Evolutionary conservation across 2,329 filamentous ascomycete genomes (phyloP).

Genomic region (Berkeleyomyces rouxiae): DNA sequence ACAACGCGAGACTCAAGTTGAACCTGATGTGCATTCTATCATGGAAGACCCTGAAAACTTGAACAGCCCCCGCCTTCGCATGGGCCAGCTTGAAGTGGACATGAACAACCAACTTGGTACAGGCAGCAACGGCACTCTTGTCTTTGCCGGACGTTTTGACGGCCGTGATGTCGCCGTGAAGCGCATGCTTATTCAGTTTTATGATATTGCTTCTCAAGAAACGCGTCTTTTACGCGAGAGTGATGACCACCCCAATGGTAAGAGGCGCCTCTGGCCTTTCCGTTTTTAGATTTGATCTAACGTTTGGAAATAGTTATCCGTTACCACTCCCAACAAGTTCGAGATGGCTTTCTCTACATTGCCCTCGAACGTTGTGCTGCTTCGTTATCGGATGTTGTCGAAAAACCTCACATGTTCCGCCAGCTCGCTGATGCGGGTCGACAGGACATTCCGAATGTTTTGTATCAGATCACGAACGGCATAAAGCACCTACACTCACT

Average conservation of each 20-base stretch:
- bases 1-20: conserved; percentile 28
- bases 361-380: conserved; percentile 87
- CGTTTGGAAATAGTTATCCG: conserved; percentile 51
- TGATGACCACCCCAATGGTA: conserved; percentile 80
- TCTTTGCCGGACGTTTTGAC: conserved; percentile 89
- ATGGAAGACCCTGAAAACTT: conserved; percentile 42
- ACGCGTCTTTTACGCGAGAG: conserved; percentile 81
- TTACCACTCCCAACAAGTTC: conserved; percentile 83
- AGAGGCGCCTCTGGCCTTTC: conserved; percentile 13
- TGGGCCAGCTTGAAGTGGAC: conserved; percentile 48
- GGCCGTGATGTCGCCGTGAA: conserved; percentile 89
- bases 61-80: conserved; percentile 40
- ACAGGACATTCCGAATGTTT: conserved; percentile 57
- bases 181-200: conserved; percentile 90
- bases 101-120: conserved; percentile 49
- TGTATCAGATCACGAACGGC: conserved; percentile 81
- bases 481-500: conserved; percentile 78
- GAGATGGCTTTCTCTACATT: conserved; percentile 86
- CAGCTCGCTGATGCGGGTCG: conserved; percentile 57
- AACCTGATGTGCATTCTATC: conserved; percentile 45
- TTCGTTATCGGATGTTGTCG: conserved; percentile 79
- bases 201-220: conserved; percentile 87
- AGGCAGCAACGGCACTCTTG: conserved; percentile 91
- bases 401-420: conserved; percentile 50
- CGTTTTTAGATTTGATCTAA: conserved; percentile 17